Conservation (phyloP, 345 rosid species). For the Theobroma cacao region DNA sequence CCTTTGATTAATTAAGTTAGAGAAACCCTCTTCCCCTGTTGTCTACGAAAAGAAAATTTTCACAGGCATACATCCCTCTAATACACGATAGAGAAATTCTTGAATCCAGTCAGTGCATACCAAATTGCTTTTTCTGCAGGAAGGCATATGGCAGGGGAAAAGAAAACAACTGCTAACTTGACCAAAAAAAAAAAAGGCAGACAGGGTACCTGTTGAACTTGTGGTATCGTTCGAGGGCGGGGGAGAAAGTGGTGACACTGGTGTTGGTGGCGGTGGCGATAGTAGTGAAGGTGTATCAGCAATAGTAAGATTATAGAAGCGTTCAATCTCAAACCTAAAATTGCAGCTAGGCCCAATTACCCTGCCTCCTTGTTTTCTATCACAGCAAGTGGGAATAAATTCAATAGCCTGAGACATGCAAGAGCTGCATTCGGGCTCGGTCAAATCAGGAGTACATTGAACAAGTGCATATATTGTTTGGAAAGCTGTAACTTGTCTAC, state of each 20-base stretch:
- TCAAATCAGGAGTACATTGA: conserved; percentile 46
- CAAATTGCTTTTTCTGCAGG: background rate
- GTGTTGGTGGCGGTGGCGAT: background rate
- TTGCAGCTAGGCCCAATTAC: conserved; percentile 24
- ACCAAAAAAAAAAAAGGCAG: background rate
- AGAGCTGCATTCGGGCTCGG: conserved; percentile 6
- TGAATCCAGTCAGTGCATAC: too few species aligned
- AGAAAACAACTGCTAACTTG: background rate
- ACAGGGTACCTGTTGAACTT: background rate
- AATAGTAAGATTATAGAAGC: conserved; percentile 12
- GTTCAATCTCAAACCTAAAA: conserved; percentile 26
- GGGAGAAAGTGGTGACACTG: background rate
- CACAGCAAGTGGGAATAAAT: background rate
- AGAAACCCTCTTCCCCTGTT: background rate
- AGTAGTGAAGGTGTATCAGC: conserved; percentile 1
- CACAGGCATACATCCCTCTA: background rate
- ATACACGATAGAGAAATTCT: background rate
- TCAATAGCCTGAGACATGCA: conserved; percentile 7
- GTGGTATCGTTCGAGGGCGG: background rate
- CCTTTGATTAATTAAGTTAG: background rate
- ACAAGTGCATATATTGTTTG: conserved; percentile 28
- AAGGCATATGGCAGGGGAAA: background rate
- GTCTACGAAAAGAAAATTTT: background rate
- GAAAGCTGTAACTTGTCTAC: background rate
- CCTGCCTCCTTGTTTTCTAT: conserved; percentile 21